Evolutionary conservation across 2,329 filamentous ascomycete genomes (phyloP).

Genomic region (Graphium sp.): DNA sequence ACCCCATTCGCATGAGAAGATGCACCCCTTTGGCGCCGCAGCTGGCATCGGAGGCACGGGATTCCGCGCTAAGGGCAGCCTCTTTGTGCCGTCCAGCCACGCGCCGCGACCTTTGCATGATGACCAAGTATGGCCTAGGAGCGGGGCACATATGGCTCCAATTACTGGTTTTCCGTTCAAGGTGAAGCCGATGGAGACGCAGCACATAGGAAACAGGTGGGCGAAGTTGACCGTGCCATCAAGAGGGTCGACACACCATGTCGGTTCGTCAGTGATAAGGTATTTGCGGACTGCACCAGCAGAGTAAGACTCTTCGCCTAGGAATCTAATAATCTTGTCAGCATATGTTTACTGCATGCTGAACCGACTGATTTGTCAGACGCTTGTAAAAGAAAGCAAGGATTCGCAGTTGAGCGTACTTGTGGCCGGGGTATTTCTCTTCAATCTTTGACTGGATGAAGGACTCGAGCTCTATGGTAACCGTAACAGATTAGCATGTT

Average conservation of each 20-base stretch:
- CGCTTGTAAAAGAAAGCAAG: not conserved
- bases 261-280: slow-evolving; percentile 44
- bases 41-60: slow-evolving; percentile 46
- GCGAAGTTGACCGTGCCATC: slow-evolving; percentile 74
- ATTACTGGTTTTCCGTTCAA: slow-evolving; percentile 42
- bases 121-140: slow-evolving; percentile 52
- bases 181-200: slow-evolving; percentile 58
- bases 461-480: slow-evolving; percentile 53
- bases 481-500: too few relatives aligned
- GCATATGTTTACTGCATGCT: not conserved
- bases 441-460: slow-evolving; percentile 48
- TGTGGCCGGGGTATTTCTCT: slow-evolving; percentile 45
- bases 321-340: slow-evolving; percentile 42
- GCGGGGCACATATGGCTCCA: slow-evolving; percentile 57
- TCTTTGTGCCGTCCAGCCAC: slow-evolving; percentile 49
- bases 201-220: slow-evolving; percentile 68
- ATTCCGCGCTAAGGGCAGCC: slow-evolving; percentile 44
- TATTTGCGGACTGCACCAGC: slow-evolving; percentile 51
- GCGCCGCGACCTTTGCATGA: slow-evolving; percentile 49
- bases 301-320: slow-evolving; percentile 64
- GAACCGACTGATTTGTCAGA: not conserved
- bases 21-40: slow-evolving; percentile 49
- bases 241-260: slow-evolving; percentile 63
- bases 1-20: slow-evolving; percentile 66
- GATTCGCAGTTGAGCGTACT: slow-evolving; percentile 23